Evolutionary conservation across 352 stramenopile genomes (phyloP).

Genomic region (Thraustochytrium striatum): DNA sequence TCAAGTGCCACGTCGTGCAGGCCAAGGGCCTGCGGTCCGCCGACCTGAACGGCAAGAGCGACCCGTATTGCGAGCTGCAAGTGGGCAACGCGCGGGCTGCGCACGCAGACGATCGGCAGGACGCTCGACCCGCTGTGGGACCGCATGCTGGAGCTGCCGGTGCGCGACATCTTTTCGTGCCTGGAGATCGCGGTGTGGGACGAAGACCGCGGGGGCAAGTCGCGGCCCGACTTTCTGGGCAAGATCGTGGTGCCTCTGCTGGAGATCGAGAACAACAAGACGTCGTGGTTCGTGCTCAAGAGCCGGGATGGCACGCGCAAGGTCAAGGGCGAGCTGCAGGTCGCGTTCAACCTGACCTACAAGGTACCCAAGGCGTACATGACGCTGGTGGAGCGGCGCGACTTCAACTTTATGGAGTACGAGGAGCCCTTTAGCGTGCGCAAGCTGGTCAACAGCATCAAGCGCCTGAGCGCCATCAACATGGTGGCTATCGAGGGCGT

Average conservation of each 20-base stretch:
- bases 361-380: slow-evolving; percentile 27
- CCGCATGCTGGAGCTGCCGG: slow-evolving; percentile 4
- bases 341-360: slow-evolving; percentile 23
- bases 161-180: slow-evolving; percentile 12
- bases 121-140: slow-evolving; percentile 45
- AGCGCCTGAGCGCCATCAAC: slow-evolving; percentile 28
- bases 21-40: not conserved
- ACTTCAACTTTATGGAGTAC: slow-evolving; percentile 28
- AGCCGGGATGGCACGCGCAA: not conserved
- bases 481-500: not conserved
- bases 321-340: slow-evolving; percentile 27
- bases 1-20: slow-evolving; percentile 6
- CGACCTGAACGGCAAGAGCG: slow-evolving; percentile 44
- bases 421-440: not conserved
- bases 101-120: not conserved
- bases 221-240: slow-evolving; percentile 42
- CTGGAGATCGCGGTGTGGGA: slow-evolving; percentile 46
- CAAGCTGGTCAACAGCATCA: slow-evolving; percentile 20
- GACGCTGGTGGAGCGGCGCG: slow-evolving; percentile 4
- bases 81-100: slow-evolving; percentile 20
- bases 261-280: slow-evolving; percentile 26
- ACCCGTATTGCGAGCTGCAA: slow-evolving; percentile 37
- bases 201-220: slow-evolving; percentile 6
- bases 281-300: slow-evolving; percentile 41
- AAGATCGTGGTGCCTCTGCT: not conserved